phyloP scores from a whole-genome alignment of 768 basidiomycete genomes.

The Termitomyces sp. region DNA sequence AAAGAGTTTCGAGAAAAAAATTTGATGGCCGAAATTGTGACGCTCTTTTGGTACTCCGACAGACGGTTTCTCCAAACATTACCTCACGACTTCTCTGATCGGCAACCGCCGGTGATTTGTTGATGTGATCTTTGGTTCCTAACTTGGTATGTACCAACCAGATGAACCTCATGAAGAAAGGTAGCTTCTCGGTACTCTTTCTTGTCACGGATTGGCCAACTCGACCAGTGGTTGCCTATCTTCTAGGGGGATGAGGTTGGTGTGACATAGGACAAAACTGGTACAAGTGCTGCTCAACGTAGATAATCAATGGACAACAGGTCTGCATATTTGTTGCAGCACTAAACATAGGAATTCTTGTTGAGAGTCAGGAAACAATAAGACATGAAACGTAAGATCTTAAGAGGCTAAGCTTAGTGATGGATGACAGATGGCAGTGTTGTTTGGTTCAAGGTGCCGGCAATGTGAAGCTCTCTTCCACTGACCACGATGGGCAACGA shows the following conservation, averaged over 20 bases:
- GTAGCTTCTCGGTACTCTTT: not conserved
- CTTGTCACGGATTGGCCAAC: not conserved
- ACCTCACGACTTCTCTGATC: not conserved
- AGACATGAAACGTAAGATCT: not conserved
- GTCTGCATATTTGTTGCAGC: not conserved
- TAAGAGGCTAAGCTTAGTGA: not conserved
- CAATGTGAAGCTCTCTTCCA: slow-evolving; percentile 5
- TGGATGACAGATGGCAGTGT: slow-evolving; percentile 10
- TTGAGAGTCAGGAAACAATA: not conserved
- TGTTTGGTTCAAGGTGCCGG: slow-evolving; percentile 6
- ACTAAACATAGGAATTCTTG: not conserved
- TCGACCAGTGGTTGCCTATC: not conserved
- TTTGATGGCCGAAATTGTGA: slow-evolving; percentile 1
- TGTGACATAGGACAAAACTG: no score
- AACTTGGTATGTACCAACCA: no score
- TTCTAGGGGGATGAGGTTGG: no score
- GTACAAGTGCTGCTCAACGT: no score
- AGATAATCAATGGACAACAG: not conserved
- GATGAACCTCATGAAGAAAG: not conserved
- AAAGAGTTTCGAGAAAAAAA: slow-evolving; percentile 9
- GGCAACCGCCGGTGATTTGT: not conserved
- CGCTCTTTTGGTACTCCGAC: no score
- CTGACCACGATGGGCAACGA: slow-evolving; percentile 16
- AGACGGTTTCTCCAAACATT: no score
- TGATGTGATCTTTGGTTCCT: no score